Percentiles rank a stretch among this genome's conserved stretches.
Evolutionary conservation across 1,139 yeast genomes (phyloP).

Genomic region (Debaryomycetaceae sp.): DNA sequence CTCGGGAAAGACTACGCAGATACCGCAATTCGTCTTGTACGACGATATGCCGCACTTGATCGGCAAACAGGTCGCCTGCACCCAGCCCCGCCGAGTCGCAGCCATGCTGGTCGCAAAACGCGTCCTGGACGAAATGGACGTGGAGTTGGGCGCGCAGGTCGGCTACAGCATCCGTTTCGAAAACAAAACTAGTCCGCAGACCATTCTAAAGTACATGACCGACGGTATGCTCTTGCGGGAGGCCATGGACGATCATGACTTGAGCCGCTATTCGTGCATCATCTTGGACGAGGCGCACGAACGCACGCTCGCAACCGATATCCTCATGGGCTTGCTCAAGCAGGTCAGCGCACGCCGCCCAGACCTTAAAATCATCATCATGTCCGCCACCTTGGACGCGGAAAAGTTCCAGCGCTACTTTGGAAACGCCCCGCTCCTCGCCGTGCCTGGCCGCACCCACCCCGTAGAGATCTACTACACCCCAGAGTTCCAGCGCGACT

Average conservation of each 20-base stretch:
- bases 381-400: conserved; percentile 98
- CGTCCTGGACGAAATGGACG: conserved; percentile 96
- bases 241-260: conserved; percentile 92
- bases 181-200: conserved; percentile 68
- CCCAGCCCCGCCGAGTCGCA: conserved; percentile 96
- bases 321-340: conserved; percentile 87
- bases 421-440: conserved; percentile 82
- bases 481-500: conserved; percentile 92
- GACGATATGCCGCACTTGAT: conserved; percentile 82
- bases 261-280: conserved; percentile 74
- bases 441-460: conserved; percentile 96
- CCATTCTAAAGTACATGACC: conserved; percentile 91
- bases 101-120: conserved; percentile 96
- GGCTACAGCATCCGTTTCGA: conserved; percentile 93
- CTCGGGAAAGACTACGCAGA: conserved; percentile 95
- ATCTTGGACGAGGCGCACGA: conserved; percentile 98
- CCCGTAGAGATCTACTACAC: conserved; percentile 97
- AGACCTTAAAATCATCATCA: conserved; percentile 82
- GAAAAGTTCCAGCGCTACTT: conserved; percentile 89
- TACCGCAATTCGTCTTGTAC: conserved; percentile 87
- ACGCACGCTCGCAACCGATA: conserved; percentile 93
- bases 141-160: conserved; percentile 79
- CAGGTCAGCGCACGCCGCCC: conserved; percentile 71
- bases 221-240: conserved; percentile 97
- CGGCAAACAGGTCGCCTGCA: conserved; percentile 84